Evolutionary conservation across 495 filamentous ascomycete species (phyloP), one percentile per base, ranked within the genome.

Genomic region (Bombardia bombarda): DNA sequence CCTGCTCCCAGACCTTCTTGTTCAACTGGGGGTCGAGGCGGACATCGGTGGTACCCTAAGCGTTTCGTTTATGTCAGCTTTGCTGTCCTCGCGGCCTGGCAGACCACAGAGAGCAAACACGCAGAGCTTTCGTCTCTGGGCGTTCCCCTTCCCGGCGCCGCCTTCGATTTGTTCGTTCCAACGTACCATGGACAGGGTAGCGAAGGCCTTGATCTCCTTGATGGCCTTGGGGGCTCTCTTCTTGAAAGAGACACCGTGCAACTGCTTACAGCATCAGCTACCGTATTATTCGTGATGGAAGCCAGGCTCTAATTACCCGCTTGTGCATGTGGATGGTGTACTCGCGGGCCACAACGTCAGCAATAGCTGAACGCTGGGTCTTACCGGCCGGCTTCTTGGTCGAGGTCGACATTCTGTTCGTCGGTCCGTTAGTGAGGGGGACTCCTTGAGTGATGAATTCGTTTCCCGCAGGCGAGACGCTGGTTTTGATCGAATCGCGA

Each of bases 321-420:
- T 94, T 97, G 84, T 99, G 92, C 51, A 99, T 73, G 80, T 99
- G 90, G 78, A 99, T 99, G 68, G 92, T 99, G 81, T 97, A 99
- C 78, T 99, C 93, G 78, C 92, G 88, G 46, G 92, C 82, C 63
- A 99, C 92, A 60, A 97, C 93, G 72, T 97, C 90, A 63, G 86
- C 83, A 68, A 97, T 94, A 72, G 92, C 92, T 65, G 89, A 95
- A 63, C 90, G 86, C 57, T 65, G 62, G 57, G 72, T 73, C 82
- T 94, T 94, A 55, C 77, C 76, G 47, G 77, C 51, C 42, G 73
- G 66, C 74, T 83, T 82, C 74, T 83, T 61, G 67, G 63, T 19
- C 53, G 69, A 75, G 65, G 77, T 78, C 73, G 84, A 84, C 85
- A 88, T 90, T 77, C 55, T 63, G 56, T 23, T 19, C n/a, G 41